Evolutionary conservation across 140 eudicot species (phyloP).

Genomic region (Ambrosia hybrid): DNA sequence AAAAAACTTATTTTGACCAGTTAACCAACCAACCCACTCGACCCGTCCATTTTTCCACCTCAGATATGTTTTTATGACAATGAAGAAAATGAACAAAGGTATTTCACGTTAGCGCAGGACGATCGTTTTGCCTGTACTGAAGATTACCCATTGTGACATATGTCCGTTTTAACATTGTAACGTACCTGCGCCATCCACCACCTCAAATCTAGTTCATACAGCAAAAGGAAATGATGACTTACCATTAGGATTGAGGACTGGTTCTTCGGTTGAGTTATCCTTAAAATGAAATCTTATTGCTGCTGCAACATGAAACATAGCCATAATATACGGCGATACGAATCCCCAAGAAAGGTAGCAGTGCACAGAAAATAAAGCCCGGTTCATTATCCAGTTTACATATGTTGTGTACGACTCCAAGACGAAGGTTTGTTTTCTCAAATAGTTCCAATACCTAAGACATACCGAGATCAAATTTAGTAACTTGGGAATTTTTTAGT

Average conservation of each 20-base stretch:
- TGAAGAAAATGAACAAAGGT: background rate
- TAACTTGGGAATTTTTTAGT: background rate
- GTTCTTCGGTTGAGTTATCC: slow-evolving; percentile 43
- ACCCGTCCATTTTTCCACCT: background rate
- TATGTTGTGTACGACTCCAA: slow-evolving; percentile 81
- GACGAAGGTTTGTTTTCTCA: slow-evolving; percentile 96
- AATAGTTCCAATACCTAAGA: slow-evolving; percentile 89
- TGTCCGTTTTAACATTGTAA: background rate
- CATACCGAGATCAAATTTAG: background rate
- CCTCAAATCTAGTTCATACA: background rate
- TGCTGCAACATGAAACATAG: slow-evolving; percentile 70
- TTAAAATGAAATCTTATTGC: slow-evolving; percentile 56
- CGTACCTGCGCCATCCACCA: background rate
- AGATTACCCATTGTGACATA: no score
- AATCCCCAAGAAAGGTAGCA: slow-evolving; percentile 97
- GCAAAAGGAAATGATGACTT: slow-evolving; percentile 21
- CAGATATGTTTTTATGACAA: background rate
- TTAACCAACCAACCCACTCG: no score
- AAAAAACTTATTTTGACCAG: background rate
- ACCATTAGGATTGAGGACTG: slow-evolving; percentile 49
- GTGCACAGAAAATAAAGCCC: slow-evolving; percentile 80
- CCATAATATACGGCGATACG: slow-evolving; percentile 80
- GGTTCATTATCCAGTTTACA: slow-evolving; percentile 84
- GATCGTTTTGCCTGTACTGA: background rate
- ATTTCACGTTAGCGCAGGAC: background rate